A percentile compares a stretch with the other conserved stretches of the same genome.
Evolutionary conservation across 2,329 filamentous ascomycete genomes (phyloP).

Genomic region (Blastomyces emzantsi): DNA sequence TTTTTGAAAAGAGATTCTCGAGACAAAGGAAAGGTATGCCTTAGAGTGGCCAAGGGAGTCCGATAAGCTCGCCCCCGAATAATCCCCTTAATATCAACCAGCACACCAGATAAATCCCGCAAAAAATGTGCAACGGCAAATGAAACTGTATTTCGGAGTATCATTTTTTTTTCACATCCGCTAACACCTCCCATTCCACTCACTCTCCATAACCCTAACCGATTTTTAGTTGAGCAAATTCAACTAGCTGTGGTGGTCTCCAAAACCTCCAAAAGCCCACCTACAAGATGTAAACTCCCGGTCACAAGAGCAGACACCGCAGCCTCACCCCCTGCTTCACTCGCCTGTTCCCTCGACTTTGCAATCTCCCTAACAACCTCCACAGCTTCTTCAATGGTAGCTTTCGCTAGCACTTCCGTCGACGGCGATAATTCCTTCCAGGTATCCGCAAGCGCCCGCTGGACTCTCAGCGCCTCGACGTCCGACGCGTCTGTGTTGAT

Average conservation of each 20-base stretch:
- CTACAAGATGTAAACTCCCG: constrained; percentile 76
- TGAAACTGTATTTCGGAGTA: background rate
- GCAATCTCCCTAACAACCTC: constrained; percentile 44
- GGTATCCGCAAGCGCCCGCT: constrained; percentile 54
- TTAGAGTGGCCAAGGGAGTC: no score
- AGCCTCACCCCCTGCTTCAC: constrained; percentile 28
- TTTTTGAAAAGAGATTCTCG: background rate
- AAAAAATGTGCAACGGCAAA: background rate
- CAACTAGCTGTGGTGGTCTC: constrained; percentile 38
- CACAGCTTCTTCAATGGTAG: constrained; percentile 63
- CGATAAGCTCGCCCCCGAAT: background rate
- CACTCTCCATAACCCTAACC: background rate
- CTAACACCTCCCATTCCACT: background rate
- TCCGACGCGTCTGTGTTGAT: constrained; percentile 52
- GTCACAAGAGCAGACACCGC: constrained; percentile 60
- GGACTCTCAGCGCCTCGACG: constrained; percentile 54
- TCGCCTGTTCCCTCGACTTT: constrained; percentile 22
- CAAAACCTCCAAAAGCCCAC: constrained; percentile 64
- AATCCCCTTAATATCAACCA: background rate
- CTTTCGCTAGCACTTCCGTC: constrained; percentile 48
- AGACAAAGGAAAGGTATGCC: background rate
- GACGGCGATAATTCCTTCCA: constrained; percentile 51
- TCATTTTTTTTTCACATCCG: background rate
- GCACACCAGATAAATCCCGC: background rate
- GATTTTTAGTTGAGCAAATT: background rate